Percentiles rank a stretch among this genome's conserved stretches.
phyloP scores from a whole-genome alignment of 352 stramenopile species.

The Pilasporangium apinafurcum region DNA sequence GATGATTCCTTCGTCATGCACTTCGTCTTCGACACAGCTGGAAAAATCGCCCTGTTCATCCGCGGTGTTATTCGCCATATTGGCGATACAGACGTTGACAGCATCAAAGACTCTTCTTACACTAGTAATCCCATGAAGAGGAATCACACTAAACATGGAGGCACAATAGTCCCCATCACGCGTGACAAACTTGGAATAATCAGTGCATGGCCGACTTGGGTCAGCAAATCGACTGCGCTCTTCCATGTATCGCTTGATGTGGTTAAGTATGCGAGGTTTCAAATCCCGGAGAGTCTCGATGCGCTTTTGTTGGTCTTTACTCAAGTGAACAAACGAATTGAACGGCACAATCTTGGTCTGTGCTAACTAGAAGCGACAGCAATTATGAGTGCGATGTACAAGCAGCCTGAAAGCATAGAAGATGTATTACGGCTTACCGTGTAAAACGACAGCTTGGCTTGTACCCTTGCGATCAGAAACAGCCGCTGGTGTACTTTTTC shows the following conservation, averaged over 20 bases:
- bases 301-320: too few species aligned
- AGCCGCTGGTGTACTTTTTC: too few species aligned
- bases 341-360: too few species aligned
- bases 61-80: constrained; percentile 13
- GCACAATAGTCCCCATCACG: constrained; percentile 8
- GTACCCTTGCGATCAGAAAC: too few species aligned
- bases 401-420: too few species aligned
- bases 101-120: constrained; percentile 9
- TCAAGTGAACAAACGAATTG: too few species aligned
- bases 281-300: constrained; percentile 25
- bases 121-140: neutral
- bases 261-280: constrained; percentile 36
- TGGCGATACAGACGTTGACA: constrained; percentile 5
- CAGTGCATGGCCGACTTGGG: neutral
- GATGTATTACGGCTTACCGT: too few species aligned
- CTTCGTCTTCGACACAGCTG: constrained; percentile 11
- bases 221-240: constrained; percentile 43
- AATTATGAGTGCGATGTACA: too few species aligned
- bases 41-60: constrained; percentile 32
- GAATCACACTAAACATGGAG: constrained; percentile 3
- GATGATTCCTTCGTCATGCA: constrained; percentile 12
- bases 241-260: constrained; percentile 34
- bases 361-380: too few species aligned
- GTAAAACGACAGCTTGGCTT: too few species aligned
- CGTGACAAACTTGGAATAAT: constrained; percentile 3